Evolutionary conservation across 306 rosid genomes (phyloP).

Genomic region (Trifolium dubium): DNA sequence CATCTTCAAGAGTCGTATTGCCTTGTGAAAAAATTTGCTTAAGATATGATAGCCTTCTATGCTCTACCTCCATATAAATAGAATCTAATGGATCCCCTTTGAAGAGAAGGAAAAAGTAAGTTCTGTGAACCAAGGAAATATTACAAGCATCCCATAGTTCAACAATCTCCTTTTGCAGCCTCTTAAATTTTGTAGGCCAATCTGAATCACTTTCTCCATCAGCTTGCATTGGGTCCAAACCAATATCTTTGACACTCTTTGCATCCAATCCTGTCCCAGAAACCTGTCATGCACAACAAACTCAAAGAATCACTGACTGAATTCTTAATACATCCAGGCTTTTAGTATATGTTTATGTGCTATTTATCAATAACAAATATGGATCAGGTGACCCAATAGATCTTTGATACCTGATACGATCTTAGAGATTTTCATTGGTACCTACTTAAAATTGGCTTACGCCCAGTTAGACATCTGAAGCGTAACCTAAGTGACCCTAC

Average conservation of each 20-base stretch:
- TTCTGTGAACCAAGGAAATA: constrained; percentile 88
- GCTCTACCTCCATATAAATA: constrained; percentile 88
- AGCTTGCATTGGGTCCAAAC: constrained; percentile 71
- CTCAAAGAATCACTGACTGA: constrained; percentile 11
- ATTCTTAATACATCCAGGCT: constrained; percentile 31
- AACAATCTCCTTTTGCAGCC: constrained; percentile 76
- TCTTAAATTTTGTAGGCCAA: constrained; percentile 84
- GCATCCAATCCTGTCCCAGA: constrained; percentile 45
- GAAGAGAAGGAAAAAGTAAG: constrained; percentile 88
- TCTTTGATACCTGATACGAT: neutral
- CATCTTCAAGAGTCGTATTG: constrained; percentile 64
- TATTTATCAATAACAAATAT: neutral
- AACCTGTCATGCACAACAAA: constrained; percentile 51
- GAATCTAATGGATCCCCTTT: constrained; percentile 82
- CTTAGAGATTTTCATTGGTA: neutral
- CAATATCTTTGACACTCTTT: constrained; percentile 68
- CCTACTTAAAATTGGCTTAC: neutral
- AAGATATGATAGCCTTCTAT: constrained; percentile 77
- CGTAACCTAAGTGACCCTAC: neutral
- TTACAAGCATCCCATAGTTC: constrained; percentile 88
- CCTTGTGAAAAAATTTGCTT: constrained; percentile 63
- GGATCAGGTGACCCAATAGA: neutral
- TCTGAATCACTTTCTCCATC: constrained; percentile 57
- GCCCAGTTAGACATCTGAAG: neutral
- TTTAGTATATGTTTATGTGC: constrained; percentile 20